Evolutionary conservation across 1,284 basidiomycete species (phyloP), one percentile per base, ranked within the genome.

Genomic region (Puccinia brachypodii): DNA sequence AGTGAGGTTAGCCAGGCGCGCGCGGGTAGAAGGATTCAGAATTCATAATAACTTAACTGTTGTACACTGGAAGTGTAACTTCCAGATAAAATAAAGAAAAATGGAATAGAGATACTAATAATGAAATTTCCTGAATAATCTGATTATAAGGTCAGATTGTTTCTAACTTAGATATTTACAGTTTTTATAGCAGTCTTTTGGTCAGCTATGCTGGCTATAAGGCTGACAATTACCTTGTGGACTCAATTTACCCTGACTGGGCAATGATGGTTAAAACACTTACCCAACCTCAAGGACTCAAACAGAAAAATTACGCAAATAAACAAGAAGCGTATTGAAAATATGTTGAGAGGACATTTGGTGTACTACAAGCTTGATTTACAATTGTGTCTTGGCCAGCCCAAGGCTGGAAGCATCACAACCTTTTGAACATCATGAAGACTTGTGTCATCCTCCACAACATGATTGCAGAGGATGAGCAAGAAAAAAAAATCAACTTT

Each of bases 171-270:
- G n/a, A n/a, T n/a, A n/a, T n/a, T n/a, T n/a, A n/a, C n/a, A n/a
- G n/a, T n/a, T n/a, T n/a, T n/a, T n/a, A n/a, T n/a, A n/a, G n/a
- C n/a, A n/a, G n/a, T n/a, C n/a, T n/a, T n/a, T 11, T n/a, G n/a
- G n/a, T n/a, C n/a, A n/a, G n/a, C n/a, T n/a, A 66, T 66, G 62
- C 38, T 33, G 22, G 40, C 40, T 76, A 76, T 16, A 28, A 64
- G 8, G 28, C 31, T 22, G 68, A 42, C 2, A 28, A 74, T 16
- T 78, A 58, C 47, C 64, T 78, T 25, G 42, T 44, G 25, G 47
- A 79, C 42, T 64, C 19, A 13, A 79, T 79, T 25, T 79, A 79
- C 22, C 76, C 44, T 0, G 50, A 79, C 22, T 71, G 76, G 66
- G 8, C 64, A 4, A 71, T 14, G 4, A 36, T 79, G 13, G 44